phyloP scores from a whole-genome alignment of 805 yeast genomes.

The Hanseniaspora guilliermondii region DNA sequence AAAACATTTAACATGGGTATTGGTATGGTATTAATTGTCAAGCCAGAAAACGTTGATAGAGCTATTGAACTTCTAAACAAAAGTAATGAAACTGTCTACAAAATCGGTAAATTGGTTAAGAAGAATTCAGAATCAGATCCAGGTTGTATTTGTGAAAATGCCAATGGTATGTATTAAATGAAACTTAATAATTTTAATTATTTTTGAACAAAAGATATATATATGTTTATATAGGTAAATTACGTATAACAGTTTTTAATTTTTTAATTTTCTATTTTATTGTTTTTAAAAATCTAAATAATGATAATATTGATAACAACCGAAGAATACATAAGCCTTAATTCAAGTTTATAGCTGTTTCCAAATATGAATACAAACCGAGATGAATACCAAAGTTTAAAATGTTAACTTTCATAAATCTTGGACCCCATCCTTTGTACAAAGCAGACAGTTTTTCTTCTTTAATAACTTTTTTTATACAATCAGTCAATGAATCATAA shows the following conservation, averaged over 20 bases:
- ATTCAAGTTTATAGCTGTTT: slow-evolving; percentile 24
- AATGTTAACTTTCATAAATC: slow-evolving; percentile 52
- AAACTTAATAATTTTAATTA: no score
- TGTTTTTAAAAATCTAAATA: neutral
- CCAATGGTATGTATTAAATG: slow-evolving; percentile 23
- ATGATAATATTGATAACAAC: neutral
- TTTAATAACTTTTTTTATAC: slow-evolving; percentile 38
- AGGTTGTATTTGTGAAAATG: slow-evolving; percentile 48
- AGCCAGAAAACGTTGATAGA: slow-evolving; percentile 47
- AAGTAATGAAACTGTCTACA: slow-evolving; percentile 65
- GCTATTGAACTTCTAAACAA: slow-evolving; percentile 42
- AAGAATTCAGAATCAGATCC: slow-evolving; percentile 33
- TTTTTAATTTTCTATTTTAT: neutral
- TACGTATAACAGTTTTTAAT: neutral
- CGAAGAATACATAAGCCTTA: slow-evolving; percentile 14
- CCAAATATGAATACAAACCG: slow-evolving; percentile 47
- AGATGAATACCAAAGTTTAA: slow-evolving; percentile 60
- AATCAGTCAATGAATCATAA: slow-evolving; percentile 52
- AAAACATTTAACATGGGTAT: slow-evolving; percentile 93
- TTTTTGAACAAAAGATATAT: no score
- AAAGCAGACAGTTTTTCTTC: slow-evolving; percentile 36
- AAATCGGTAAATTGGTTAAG: slow-evolving; percentile 47
- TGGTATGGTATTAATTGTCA: slow-evolving; percentile 88
- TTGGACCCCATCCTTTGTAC: slow-evolving; percentile 52
- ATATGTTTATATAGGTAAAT: neutral